Evolutionary conservation across 495 filamentous ascomycete species (phyloP), one percentile per base, ranked within the genome.

Genomic region (Achaetomiella virescens): DNA sequence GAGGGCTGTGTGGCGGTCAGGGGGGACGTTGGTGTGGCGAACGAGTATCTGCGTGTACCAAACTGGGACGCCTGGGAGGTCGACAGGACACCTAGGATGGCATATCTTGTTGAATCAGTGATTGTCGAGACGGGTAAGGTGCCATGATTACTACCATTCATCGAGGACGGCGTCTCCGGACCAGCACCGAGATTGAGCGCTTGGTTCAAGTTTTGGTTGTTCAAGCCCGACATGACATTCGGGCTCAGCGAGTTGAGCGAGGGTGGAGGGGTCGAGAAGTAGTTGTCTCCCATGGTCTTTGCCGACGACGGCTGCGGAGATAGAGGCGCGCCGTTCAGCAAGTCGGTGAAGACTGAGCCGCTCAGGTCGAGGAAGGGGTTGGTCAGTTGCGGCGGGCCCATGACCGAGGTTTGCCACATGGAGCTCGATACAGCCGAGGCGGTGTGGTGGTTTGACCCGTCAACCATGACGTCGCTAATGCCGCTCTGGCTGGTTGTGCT

Each of bases 401-500:
- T 82, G 61, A 89, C 77, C 18, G 79, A 74, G 50, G 82, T 83
- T 59, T 86, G 84, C 89, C 84, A 87, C 62, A 84, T 77, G 22
- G 79, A 75, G 55, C 72, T 75, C 25, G 79, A 74, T 10, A 61
- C 70, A 22, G 70, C 67, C 7, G 79, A 66, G 12, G 69, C 60
- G 29, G 73, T 62, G 29, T 77, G 76, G 50, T 78, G 83, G 61
- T 86, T 87, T 11, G 87, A 84, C 6, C 87, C 89, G 67, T 96
- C 90, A 38, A 95, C 74, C 87, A 96, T 91, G 54, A 90, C 81
- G 65, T 97, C 92, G 69, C 90, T 96, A 63, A 95, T 87, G 14
- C 87, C 89, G 70, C 87, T 92, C 61, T 92, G 91, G 64, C 91
- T 96, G 25, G 86, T 88, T 17, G 88, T 93, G 70, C 91, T 96